Conservation (phyloP, 2,329 filamentous ascomycete genomes). For the Pseudogymnoascus sp. region DNA sequence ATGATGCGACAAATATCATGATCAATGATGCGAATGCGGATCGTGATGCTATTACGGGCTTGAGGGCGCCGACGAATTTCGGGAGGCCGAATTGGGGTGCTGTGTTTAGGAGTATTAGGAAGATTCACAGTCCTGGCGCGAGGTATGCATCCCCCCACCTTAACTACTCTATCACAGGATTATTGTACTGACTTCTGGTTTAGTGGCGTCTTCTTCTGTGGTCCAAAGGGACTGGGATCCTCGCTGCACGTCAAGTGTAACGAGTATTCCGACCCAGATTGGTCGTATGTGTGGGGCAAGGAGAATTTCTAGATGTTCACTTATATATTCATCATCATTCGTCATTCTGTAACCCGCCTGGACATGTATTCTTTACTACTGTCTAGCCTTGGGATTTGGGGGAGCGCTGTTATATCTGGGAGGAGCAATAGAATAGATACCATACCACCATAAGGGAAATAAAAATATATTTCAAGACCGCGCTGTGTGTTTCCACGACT, state of each 20-base stretch:
- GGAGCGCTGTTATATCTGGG: neutral
- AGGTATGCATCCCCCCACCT: constrained; percentile 74
- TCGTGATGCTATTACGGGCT: constrained; percentile 75
- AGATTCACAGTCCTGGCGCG: constrained; percentile 65
- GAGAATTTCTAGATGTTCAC: constrained; percentile 39
- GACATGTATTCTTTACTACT: neutral
- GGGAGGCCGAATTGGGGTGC: constrained; percentile 85
- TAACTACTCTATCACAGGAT: constrained; percentile 72
- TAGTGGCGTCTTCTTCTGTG: constrained; percentile 72
- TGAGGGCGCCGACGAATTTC: constrained; percentile 76
- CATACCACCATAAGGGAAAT: neutral
- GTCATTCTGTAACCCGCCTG: neutral
- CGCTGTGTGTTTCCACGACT: neutral
- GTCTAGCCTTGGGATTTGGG: neutral
- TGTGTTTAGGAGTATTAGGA: constrained; percentile 76
- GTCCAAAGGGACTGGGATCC: constrained; percentile 71
- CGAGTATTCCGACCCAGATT: constrained; percentile 77
- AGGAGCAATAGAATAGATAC: neutral
- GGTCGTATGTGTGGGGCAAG: constrained; percentile 42
- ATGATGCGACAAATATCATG: constrained; percentile 87
- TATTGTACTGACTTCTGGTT: constrained; percentile 62
- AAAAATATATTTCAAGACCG: neutral
- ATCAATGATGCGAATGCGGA: constrained; percentile 82
- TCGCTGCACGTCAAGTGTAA: constrained; percentile 76
- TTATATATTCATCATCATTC: neutral